Evolutionary conservation across 1,284 basidiomycete species (phyloP).

Genomic region (Puccinia horiana): DNA sequence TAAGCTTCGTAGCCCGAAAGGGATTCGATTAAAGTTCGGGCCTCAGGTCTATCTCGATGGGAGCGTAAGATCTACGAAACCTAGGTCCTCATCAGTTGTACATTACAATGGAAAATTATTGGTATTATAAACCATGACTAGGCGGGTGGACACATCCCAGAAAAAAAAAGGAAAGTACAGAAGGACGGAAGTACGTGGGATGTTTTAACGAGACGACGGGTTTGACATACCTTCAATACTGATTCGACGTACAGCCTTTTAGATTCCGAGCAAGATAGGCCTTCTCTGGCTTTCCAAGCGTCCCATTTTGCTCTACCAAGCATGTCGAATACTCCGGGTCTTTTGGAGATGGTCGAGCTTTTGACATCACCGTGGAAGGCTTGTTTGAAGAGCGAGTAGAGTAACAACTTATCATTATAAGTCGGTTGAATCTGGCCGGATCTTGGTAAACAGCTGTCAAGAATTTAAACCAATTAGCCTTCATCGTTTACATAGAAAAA

Average conservation of each 20-base stretch:
- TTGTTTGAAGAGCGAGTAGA: slow-evolving; percentile 47
- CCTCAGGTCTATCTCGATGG: slow-evolving; percentile 41
- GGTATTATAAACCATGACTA: not conserved
- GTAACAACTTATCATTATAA: slow-evolving; percentile 44
- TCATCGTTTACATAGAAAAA: not conserved
- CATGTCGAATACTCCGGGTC: slow-evolving; percentile 43
- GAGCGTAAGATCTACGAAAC: slow-evolving; percentile 35
- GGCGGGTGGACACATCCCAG: not conserved
- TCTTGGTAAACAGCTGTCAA: slow-evolving; percentile 18
- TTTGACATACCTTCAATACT: slow-evolving; percentile 39
- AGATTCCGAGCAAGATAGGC: slow-evolving; percentile 23
- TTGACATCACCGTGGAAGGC: slow-evolving; percentile 41
- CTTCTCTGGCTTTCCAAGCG: slow-evolving; percentile 40
- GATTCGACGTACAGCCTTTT: slow-evolving; percentile 38
- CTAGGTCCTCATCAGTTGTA: slow-evolving; percentile 15
- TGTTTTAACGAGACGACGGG: not conserved
- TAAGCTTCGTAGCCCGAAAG: slow-evolving; percentile 20
- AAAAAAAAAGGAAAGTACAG: not conserved
- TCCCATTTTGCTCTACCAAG: slow-evolving; percentile 47
- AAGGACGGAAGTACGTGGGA: not conserved
- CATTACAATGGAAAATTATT: not conserved
- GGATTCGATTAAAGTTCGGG: slow-evolving; percentile 19
- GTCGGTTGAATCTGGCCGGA: slow-evolving; percentile 42
- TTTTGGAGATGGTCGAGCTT: slow-evolving; percentile 4
- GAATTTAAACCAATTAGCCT: not conserved